phyloP scores from a whole-genome alignment of 139 green algal species.

The Chlorella ohadii region DNA sequence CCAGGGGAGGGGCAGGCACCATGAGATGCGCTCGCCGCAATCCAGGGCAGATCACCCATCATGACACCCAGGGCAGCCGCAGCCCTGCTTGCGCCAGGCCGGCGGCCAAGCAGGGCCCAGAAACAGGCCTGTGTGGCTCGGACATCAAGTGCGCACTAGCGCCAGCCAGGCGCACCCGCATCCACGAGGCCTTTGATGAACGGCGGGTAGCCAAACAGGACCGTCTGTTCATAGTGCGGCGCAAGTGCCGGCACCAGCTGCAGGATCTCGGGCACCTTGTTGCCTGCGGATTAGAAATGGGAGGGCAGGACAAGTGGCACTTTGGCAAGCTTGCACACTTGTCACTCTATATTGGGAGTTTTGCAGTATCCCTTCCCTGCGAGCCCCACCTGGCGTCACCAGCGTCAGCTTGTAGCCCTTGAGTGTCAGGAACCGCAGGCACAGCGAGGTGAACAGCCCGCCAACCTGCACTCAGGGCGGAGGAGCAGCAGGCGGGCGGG shows the following conservation, averaged over 20 bases:
- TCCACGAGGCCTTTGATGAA: slow-evolving; percentile 40
- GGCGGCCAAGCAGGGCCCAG: no score
- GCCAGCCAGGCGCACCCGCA: background rate
- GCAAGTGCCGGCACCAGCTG: background rate
- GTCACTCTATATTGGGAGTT: no score
- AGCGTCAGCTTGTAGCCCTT: slow-evolving; percentile 28
- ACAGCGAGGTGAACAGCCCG: slow-evolving; percentile 33
- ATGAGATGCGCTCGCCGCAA: no score
- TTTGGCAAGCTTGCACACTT: no score
- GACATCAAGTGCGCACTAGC: no score
- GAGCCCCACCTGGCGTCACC: background rate
- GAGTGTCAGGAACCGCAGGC: slow-evolving; percentile 14
- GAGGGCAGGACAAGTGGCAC: background rate
- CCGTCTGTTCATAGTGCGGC: slow-evolving; percentile 12
- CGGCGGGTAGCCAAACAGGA: slow-evolving; percentile 41
- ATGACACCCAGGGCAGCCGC: no score
- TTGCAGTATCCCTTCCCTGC: no score
- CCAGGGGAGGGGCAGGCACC: no score
- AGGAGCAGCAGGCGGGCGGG: no score
- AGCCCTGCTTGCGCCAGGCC: no score
- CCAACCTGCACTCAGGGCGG: background rate
- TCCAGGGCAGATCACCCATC: no score
- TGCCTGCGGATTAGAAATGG: slow-evolving; percentile 3
- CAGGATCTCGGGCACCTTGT: slow-evolving; percentile 33
- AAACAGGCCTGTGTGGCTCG: no score